These are phyloP conservation scores for Plantago ovata DNA, from an alignment of 257 asterid species.

Conservation along the genomic window DNA sequence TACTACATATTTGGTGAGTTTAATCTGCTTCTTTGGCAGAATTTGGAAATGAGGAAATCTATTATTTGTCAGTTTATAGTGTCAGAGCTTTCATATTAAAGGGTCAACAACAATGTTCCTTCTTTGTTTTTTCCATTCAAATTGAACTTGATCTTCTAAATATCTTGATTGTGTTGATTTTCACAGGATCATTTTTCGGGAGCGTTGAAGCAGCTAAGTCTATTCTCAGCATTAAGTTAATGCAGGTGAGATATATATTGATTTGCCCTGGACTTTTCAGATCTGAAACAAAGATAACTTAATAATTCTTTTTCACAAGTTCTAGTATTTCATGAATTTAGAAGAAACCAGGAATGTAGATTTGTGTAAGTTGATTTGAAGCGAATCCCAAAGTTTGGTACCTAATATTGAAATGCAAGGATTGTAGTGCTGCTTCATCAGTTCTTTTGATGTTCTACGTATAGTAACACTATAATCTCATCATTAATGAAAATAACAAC, in stretches of 20 bases:
- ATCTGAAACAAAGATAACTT: not conserved
- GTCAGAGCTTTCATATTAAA: constrained; percentile 1
- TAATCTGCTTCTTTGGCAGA: constrained; percentile 10
- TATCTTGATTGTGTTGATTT: constrained; percentile 18
- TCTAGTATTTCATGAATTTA: not conserved
- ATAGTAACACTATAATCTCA: too few species aligned
- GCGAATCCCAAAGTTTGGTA: too few species aligned
- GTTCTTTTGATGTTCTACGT: too few species aligned
- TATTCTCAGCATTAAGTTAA: constrained; percentile 68
- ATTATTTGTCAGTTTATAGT: constrained; percentile 6
- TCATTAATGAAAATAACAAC: not conserved
- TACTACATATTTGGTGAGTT: constrained; percentile 77
- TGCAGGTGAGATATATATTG: constrained; percentile 73
- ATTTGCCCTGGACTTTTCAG: constrained; percentile 5
- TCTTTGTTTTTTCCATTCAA: not conserved
- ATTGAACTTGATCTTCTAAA: constrained; percentile 5
- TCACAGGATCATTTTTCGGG: constrained; percentile 79
- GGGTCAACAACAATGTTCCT: not conserved
- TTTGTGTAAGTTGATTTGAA: not conserved
- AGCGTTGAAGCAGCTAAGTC: constrained; percentile 67
- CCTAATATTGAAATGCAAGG: too few species aligned
- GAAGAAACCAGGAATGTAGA: constrained; percentile 8
- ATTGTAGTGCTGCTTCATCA: too few species aligned
- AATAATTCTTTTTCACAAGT: not conserved
- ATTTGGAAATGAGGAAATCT: constrained; percentile 1